Conservation (phyloP, 2,329 filamentous ascomycete species). For the Alternaria postmessia region DNA sequence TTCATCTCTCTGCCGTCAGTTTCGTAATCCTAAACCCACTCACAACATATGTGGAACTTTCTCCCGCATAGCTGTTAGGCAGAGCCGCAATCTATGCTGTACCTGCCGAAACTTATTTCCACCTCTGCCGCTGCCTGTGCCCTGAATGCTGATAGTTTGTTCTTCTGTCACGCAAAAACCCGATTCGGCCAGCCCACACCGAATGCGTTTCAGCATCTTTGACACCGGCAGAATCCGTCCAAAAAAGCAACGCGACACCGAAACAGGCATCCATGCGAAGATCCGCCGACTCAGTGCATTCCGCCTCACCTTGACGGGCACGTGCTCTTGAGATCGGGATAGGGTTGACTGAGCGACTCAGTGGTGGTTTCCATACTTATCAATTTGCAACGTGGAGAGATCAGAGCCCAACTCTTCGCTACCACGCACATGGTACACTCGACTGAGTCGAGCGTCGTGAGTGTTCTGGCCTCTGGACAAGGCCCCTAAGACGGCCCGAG, state of each 20-base stretch:
- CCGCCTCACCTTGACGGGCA: conserved; percentile 13
- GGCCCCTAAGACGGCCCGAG: background rate
- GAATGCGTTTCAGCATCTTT: conserved; percentile 23
- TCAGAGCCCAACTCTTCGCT: conserved; percentile 5
- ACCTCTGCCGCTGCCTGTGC: conserved; percentile 10
- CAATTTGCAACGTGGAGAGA: conserved; percentile 3
- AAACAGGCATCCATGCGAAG: conserved; percentile 21
- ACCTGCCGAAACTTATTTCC: conserved; percentile 13
- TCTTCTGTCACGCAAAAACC: conserved; percentile 11
- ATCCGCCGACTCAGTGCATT: conserved; percentile 17
- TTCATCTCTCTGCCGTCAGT: conserved; percentile 25
- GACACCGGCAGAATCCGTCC: conserved; percentile 11
- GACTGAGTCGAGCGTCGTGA: background rate
- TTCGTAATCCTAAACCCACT: conserved; percentile 18
- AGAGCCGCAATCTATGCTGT: conserved; percentile 10
- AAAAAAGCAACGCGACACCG: conserved; percentile 12
- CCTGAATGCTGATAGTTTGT: conserved; percentile 5
- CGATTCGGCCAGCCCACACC: conserved; percentile 16
- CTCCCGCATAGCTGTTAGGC: conserved; percentile 11
- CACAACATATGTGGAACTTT: conserved; percentile 12
- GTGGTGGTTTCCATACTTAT: conserved; percentile 7
- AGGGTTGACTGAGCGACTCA: conserved; percentile 13
- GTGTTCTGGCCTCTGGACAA: background rate
- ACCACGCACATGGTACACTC: background rate
- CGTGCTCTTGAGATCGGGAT: conserved; percentile 17